These are phyloP conservation scores for Pneumocystis carinii DNA, from an alignment of 1,139 yeast species.

Conservation along the genomic window DNA sequence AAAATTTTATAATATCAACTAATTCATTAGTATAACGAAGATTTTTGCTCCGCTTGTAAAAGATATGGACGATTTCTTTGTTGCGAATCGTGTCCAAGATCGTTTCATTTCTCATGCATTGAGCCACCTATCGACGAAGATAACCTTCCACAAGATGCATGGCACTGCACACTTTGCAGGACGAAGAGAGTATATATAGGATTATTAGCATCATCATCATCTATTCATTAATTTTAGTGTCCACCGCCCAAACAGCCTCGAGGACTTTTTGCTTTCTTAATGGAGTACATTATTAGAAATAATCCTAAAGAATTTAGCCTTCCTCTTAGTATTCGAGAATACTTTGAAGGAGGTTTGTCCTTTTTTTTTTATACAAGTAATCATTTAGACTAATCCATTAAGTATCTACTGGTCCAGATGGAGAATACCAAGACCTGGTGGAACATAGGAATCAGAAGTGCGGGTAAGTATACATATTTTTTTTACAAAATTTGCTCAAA, in stretches of 20 bases:
- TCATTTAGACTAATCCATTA: not conserved
- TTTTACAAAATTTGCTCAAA: not conserved
- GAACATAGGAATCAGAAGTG: slow-evolving; percentile 30
- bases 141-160: slow-evolving; percentile 59
- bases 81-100: slow-evolving; percentile 83
- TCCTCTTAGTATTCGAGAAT: slow-evolving; percentile 54
- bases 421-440: slow-evolving; percentile 56
- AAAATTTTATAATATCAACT: not conserved
- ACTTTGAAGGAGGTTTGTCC: slow-evolving; percentile 49
- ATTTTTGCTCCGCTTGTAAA: slow-evolving; percentile 77
- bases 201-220: slow-evolving; percentile 8
- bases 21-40: slow-evolving; percentile 46
- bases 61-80: slow-evolving; percentile 79
- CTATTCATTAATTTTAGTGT: slow-evolving; percentile 12
- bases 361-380: not conserved
- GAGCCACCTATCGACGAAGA: slow-evolving; percentile 74
- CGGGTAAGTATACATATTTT: slow-evolving; percentile 11
- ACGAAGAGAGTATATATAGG: slow-evolving; percentile 16
- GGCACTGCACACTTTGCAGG: slow-evolving; percentile 71
- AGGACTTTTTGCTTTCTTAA: slow-evolving; percentile 46
- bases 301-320: slow-evolving; percentile 64
- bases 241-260: slow-evolving; percentile 26
- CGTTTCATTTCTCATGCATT: slow-evolving; percentile 82
- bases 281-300: slow-evolving; percentile 40
- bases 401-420: slow-evolving; percentile 41